Base-by-base conservation (phyloP, 495 filamentous ascomycete genomes). In the Penicilliopsis zonata region DNA sequence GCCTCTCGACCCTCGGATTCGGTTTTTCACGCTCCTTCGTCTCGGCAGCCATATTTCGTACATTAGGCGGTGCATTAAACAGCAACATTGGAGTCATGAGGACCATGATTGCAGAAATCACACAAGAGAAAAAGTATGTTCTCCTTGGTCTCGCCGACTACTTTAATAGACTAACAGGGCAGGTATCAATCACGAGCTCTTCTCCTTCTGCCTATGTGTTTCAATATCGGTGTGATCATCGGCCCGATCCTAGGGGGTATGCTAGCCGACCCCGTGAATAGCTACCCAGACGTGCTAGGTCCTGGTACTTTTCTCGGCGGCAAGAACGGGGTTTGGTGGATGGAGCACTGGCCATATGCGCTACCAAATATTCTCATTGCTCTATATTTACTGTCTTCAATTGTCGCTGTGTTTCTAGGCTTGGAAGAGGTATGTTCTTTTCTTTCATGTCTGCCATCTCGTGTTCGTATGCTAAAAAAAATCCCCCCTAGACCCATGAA, bases 1-100 rank as follows among this genome's bases (percentile, higher is more conserved):
- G 71, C 38, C 50, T 86, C 19, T 82, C 78, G 0, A 74, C 70
- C 39, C 22, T 87, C 8, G 84, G 84, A 1, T 93, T 88, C 46
- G 84, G 82, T 5, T 87, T 93, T 47, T 77, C 78, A 2, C 68
- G 61, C 12, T 69, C 62, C 5, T 88, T 88, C 44, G 59, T 56
- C 30, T 63, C 72, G 22, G 84, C 82, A 3, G 55, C 81, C 22
- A 38, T 78, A 16, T 93, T 85, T 47, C 61, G 84, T 14, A 74
- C 63, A 14, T 33, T 87, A n/a, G 83, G 80, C 5, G 84, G 85
- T 2, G 63, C 70, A 7, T 57, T 85, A 40, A 90, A 93, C 53
- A 83, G 83, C 5, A 90, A 86, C 42, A 70, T 86, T 9, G 82
- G 81, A 3, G 82, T 87, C 4, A 74, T 86, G 67, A 65, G 82